Evolutionary conservation across 176 grass and related monocot species (phyloP).

Genomic region (Triticum urartu): DNA sequence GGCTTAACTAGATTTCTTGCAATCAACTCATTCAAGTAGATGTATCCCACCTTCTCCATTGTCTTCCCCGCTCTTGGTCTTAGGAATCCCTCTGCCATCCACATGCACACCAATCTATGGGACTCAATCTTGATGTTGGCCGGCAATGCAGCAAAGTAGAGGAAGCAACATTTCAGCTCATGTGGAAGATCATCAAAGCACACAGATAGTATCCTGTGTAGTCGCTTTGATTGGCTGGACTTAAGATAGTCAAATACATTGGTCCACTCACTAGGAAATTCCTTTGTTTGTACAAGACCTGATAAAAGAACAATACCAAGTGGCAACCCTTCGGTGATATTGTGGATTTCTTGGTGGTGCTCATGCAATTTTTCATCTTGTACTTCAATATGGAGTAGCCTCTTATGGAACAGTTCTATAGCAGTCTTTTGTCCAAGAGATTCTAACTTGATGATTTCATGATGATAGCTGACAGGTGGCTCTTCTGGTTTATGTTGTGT

Average conservation of each 20-base stretch:
- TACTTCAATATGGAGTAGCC: not conserved
- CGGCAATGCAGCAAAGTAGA: constrained; percentile 48
- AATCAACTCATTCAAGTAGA: constrained; percentile 39
- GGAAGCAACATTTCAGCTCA: constrained; percentile 37
- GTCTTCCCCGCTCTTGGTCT: constrained; percentile 9
- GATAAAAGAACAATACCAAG: constrained; percentile 30
- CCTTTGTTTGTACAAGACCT: constrained; percentile 28
- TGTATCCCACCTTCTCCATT: constrained; percentile 32
- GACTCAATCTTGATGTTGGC: not conserved
- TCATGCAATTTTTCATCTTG: not conserved
- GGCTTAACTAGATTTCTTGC: constrained; percentile 17
- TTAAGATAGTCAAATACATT: constrained; percentile 21
- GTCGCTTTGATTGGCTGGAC: constrained; percentile 9
- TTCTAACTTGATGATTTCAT: not conserved
- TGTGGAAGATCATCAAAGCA: constrained; percentile 55
- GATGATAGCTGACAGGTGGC: not conserved
- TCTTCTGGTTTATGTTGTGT: not conserved
- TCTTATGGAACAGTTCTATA: not conserved
- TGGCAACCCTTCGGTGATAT: constrained; percentile 2
- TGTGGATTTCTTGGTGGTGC: not conserved
- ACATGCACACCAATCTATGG: constrained; percentile 26
- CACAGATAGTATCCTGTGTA: constrained; percentile 23
- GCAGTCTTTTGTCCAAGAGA: not conserved
- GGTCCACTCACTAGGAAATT: constrained; percentile 31
- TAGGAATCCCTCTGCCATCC: constrained; percentile 48